A percentile compares a stretch with the other conserved stretches of the same genome.
phyloP scores from a whole-genome alignment of 495 filamentous ascomycete species.

The Pyrenopolyporus hunteri region DNA sequence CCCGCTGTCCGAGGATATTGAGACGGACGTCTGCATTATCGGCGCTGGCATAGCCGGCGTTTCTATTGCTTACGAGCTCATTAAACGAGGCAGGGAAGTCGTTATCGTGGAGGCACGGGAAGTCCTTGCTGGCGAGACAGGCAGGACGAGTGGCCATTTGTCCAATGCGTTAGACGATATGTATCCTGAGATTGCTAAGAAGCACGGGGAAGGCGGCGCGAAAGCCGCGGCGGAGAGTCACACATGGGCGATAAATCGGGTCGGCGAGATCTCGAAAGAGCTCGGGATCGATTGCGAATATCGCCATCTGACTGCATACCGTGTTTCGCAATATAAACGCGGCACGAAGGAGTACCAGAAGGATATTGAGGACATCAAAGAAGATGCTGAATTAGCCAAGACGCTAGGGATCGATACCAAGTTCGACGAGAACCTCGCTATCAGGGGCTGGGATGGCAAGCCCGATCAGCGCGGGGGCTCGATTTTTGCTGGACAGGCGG shows the following conservation, averaged over 20 bases:
- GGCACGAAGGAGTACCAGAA: conserved; percentile 47
- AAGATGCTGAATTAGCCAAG: conserved; percentile 52
- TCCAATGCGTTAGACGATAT: conserved; percentile 60
- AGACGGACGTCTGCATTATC: conserved; percentile 58
- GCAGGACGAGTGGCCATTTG: conserved; percentile 61
- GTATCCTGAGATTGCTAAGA: conserved; percentile 56
- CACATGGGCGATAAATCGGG: conserved; percentile 57
- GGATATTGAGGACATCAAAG: conserved; percentile 45
- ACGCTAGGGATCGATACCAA: conserved; percentile 50
- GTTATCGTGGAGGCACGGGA: conserved; percentile 62
- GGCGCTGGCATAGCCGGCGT: conserved; percentile 64
- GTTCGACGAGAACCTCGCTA: conserved; percentile 48
- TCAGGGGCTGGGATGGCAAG: conserved; percentile 54
- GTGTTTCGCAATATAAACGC: conserved; percentile 46
- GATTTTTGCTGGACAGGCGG: conserved; percentile 57
- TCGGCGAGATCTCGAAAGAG: conserved; percentile 54
- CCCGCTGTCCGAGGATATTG: conserved; percentile 43
- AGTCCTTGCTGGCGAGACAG: conserved; percentile 59
- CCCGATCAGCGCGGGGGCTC: conserved; percentile 58
- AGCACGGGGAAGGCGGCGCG: conserved; percentile 57
- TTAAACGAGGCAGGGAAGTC: conserved; percentile 55
- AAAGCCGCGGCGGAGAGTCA: conserved; percentile 60
- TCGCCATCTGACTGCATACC: conserved; percentile 52
- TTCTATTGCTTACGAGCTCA: conserved; percentile 59
- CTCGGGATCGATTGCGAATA: conserved; percentile 64